Percentiles rank a stretch among this genome's conserved stretches.
phyloP scores from a whole-genome alignment of 306 rosid species.

The Sicyos edulis region DNA sequence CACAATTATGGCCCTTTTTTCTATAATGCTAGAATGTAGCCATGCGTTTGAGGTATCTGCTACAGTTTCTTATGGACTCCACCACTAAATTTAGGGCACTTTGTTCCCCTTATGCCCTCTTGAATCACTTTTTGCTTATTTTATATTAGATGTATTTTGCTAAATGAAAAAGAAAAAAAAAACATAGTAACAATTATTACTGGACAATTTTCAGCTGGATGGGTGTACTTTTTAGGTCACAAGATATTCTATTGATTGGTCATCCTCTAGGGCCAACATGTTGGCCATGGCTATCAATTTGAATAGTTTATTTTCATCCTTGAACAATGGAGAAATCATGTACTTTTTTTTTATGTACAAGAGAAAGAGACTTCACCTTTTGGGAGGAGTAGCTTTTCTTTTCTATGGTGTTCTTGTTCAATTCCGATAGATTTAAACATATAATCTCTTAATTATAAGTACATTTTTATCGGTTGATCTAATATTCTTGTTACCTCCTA shows the following conservation, averaged over 20 bases:
- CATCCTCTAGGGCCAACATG: conserved; percentile 12
- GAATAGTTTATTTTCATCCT: conserved; percentile 1
- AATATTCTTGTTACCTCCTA: no score
- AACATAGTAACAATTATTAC: background rate
- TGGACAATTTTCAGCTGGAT: conserved; percentile 7
- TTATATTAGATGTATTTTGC: background rate
- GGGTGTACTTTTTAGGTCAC: conserved; percentile 9
- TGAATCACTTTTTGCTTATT: background rate
- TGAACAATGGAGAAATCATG: background rate
- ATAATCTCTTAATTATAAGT: no score
- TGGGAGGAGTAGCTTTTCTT: no score
- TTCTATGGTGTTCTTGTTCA: no score
- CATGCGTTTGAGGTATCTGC: conserved; percentile 8
- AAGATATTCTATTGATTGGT: conserved; percentile 13
- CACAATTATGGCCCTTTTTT: conserved; percentile 28
- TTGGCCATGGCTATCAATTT: background rate
- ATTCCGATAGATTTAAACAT: no score
- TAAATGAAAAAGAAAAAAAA: no score
- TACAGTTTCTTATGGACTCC: background rate
- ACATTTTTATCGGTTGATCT: no score
- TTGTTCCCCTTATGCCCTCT: background rate
- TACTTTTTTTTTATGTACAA: background rate
- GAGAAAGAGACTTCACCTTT: no score
- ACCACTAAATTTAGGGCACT: no score
- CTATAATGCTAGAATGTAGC: background rate